A percentile compares a stretch with the other conserved stretches of the same genome.
Conservation (phyloP, 805 yeast species). For the Yarrowia porcina region DNA sequence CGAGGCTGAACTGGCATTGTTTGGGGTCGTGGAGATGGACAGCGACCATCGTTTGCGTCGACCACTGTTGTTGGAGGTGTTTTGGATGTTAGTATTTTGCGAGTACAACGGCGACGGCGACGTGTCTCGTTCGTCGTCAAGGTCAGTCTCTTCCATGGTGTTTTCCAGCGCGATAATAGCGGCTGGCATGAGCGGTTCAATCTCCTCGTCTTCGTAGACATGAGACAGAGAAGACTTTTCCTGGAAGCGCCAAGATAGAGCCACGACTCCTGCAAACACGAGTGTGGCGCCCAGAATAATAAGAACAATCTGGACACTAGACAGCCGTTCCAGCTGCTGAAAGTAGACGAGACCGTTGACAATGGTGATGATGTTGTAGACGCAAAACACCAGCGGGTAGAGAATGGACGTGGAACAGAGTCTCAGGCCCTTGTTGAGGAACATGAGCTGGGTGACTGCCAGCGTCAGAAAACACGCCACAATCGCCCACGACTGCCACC, state of each 20-base stretch:
- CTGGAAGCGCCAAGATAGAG: constrained; percentile 52
- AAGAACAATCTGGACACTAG: constrained; percentile 39
- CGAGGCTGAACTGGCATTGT: neutral
- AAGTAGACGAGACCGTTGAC: constrained; percentile 62
- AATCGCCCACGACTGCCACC: constrained; percentile 49
- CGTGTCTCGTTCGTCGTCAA: neutral
- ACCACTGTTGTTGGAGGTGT: neutral
- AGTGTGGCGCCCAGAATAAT: constrained; percentile 50
- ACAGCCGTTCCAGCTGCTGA: constrained; percentile 47
- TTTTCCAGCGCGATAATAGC: neutral
- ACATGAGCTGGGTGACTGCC: constrained; percentile 67
- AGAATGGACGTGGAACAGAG: constrained; percentile 70
- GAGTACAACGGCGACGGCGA: neutral
- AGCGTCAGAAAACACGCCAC: constrained; percentile 54
- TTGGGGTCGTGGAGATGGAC: constrained; percentile 5
- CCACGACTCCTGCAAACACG: constrained; percentile 57
- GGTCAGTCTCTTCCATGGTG: neutral
- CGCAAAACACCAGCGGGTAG: constrained; percentile 81
- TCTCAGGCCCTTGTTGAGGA: constrained; percentile 70
- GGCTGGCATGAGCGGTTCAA: neutral
- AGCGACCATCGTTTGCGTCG: constrained; percentile 5
- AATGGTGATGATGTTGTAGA: constrained; percentile 68
- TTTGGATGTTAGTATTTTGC: neutral
- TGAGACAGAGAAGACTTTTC: constrained; percentile 5
- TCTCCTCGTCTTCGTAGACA: constrained; percentile 13